phyloP scores from a whole-genome alignment of 2,329 filamentous ascomycete genomes.

The Colletotrichum higginsianum region DNA sequence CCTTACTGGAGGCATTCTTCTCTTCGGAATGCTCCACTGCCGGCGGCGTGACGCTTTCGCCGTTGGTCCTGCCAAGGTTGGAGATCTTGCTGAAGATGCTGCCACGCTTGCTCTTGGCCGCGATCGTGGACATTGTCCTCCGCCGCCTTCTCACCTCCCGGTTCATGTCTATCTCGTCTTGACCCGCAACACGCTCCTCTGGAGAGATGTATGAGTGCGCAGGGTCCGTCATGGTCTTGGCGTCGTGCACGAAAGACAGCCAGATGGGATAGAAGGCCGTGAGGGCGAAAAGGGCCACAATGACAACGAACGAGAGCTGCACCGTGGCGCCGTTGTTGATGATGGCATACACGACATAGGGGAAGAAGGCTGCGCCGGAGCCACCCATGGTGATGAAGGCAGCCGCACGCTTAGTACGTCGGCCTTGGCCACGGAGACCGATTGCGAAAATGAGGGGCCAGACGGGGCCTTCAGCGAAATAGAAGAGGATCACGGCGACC shows the following conservation, averaged over 20 bases:
- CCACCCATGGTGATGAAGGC: slow-evolving; percentile 84
- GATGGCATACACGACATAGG: slow-evolving; percentile 80
- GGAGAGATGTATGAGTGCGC: slow-evolving; percentile 32
- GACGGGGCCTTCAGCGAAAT: slow-evolving; percentile 86
- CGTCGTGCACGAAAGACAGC: slow-evolving; percentile 62
- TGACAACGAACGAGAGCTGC: slow-evolving; percentile 75
- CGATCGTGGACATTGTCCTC: slow-evolving; percentile 28
- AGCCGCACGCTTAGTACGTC: slow-evolving; percentile 84
- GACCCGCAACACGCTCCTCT: slow-evolving; percentile 33
- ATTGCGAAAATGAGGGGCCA: slow-evolving; percentile 88
- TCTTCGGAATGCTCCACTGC: slow-evolving; percentile 37
- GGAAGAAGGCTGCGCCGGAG: slow-evolving; percentile 80
- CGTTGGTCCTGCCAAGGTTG: slow-evolving; percentile 31
- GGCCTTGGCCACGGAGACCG: slow-evolving; percentile 83
- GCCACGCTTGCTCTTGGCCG: slow-evolving; percentile 31
- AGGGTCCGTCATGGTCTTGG: slow-evolving; percentile 61
- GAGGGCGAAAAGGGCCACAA: slow-evolving; percentile 66
- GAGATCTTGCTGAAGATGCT: slow-evolving; percentile 39
- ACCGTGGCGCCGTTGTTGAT: slow-evolving; percentile 72
- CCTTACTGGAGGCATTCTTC: slow-evolving; percentile 35
- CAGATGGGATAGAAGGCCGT: slow-evolving; percentile 66
- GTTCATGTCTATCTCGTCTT: slow-evolving; percentile 36
- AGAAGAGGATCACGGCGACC: slow-evolving; percentile 77
- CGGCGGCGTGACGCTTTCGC: slow-evolving; percentile 37
- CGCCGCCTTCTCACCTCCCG: slow-evolving; percentile 29